phyloP scores from a whole-genome alignment of 352 stramenopile genomes.

The Phytopythium sindhum region DNA sequence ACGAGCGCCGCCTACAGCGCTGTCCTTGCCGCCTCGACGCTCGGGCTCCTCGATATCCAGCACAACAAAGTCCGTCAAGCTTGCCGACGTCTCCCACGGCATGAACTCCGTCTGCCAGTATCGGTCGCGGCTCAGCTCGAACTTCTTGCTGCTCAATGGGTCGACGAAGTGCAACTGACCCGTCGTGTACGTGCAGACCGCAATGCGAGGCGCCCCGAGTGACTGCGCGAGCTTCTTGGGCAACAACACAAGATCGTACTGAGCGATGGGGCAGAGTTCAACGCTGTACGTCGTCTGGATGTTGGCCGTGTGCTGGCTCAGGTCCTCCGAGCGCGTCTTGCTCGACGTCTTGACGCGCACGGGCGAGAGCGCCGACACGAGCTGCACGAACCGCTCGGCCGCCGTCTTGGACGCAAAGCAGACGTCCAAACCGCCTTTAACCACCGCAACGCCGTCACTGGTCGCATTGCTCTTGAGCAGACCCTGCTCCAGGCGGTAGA shows the following conservation, averaged over 20 bases:
- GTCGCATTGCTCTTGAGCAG: slow-evolving; percentile 72
- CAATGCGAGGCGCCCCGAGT: slow-evolving; percentile 49
- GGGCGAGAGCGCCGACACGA: slow-evolving; percentile 52
- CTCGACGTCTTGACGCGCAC: slow-evolving; percentile 66
- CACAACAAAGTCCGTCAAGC: slow-evolving; percentile 67
- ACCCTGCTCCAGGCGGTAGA: slow-evolving; percentile 67
- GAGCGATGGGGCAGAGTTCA: slow-evolving; percentile 72
- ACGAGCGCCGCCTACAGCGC: slow-evolving; percentile 35
- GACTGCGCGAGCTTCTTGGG: slow-evolving; percentile 56
- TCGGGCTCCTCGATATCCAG: slow-evolving; percentile 55
- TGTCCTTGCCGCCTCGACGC: slow-evolving; percentile 10
- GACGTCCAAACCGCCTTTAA: slow-evolving; percentile 79
- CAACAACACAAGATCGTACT: slow-evolving; percentile 68
- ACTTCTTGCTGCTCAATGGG: slow-evolving; percentile 41
- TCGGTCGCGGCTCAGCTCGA: slow-evolving; percentile 52
- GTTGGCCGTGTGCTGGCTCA: slow-evolving; percentile 58
- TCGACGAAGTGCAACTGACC: slow-evolving; percentile 64
- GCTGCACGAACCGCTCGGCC: slow-evolving; percentile 60
- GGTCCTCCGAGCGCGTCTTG: slow-evolving; percentile 75
- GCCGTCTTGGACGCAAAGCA: slow-evolving; percentile 61
- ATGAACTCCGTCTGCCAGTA: slow-evolving; percentile 72
- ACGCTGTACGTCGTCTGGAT: slow-evolving; percentile 67
- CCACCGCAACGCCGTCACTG: slow-evolving; percentile 45
- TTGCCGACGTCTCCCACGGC: slow-evolving; percentile 49
- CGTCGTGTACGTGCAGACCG: slow-evolving; percentile 57